Conservation (phyloP, 208 protist species). For the Wallacemonas sp. region DNA sequence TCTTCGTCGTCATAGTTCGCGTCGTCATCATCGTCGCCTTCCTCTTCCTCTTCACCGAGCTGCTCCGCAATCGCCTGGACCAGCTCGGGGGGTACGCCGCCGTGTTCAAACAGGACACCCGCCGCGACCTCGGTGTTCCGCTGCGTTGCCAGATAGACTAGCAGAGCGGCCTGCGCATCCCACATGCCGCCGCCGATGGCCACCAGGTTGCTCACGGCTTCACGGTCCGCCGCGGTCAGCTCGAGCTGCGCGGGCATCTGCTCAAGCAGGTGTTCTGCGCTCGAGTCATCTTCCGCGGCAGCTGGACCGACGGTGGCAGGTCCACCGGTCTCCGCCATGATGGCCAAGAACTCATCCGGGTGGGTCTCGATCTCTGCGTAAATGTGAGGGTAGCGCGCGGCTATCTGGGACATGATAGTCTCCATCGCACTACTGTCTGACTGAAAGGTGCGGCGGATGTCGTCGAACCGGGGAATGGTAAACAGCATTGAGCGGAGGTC, state of each 20-base stretch:
- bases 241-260: constrained; percentile 21
- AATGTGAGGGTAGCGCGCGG: constrained; percentile 60
- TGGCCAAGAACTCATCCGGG: constrained; percentile 58
- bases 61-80: constrained; percentile 28
- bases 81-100: constrained; percentile 51
- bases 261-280: no score
- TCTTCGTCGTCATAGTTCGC: constrained; percentile 17
- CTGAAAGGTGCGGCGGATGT: constrained; percentile 62
- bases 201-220: constrained; percentile 62
- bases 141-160: constrained; percentile 70
- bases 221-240: constrained; percentile 45
- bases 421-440: constrained; percentile 55
- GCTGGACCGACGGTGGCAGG: background rate
- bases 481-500: constrained; percentile 49
- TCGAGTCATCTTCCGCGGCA: background rate
- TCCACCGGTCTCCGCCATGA: constrained; percentile 57
- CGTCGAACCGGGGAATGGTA: constrained; percentile 69
- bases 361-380: constrained; percentile 60
- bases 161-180: constrained; percentile 59
- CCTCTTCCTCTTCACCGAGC: constrained; percentile 14
- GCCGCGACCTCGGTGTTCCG: constrained; percentile 78
- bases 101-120: constrained; percentile 73
- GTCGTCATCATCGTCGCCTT: constrained; percentile 25
- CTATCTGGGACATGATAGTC: constrained; percentile 67
- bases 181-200: constrained; percentile 78